Evolutionary conservation across 495 filamentous ascomycete genomes (phyloP).

Genomic region (Penicillium alfredii): DNA sequence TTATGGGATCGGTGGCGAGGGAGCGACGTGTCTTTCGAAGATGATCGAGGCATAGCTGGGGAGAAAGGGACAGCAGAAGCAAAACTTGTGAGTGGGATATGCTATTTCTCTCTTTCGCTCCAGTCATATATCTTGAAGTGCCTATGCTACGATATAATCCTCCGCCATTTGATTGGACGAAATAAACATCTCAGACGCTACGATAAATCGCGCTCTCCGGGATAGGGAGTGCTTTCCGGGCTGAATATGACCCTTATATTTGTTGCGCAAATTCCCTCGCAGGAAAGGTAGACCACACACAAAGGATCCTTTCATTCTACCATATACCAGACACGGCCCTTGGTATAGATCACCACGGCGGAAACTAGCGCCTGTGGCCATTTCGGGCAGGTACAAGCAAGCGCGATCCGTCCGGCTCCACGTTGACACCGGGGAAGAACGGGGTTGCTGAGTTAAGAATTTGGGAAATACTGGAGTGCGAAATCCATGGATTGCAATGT

Average conservation of each 20-base stretch:
- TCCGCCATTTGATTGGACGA: no score
- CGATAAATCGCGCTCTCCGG: constrained; percentile 14
- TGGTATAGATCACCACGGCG: constrained; percentile 2
- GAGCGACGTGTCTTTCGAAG: constrained; percentile 8
- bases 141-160: no score
- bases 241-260: constrained; percentile 8
- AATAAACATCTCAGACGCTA: constrained; percentile 12
- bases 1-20: constrained; percentile 21
- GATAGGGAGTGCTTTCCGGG: constrained; percentile 15
- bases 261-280: constrained; percentile 18
- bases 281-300: constrained; percentile 1
- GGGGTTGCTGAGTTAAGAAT: no score
- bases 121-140: constrained; percentile 1
- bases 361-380: constrained; percentile 2
- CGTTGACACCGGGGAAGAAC: constrained; percentile 1
- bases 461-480: no score
- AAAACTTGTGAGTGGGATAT: no score
- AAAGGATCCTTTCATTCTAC: no score
- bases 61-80: background rate
- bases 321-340: no score
- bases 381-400: constrained; percentile 23
- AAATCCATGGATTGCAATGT: no score
- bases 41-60: constrained; percentile 7
- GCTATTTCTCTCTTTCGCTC: no score
- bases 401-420: constrained; percentile 6